These are phyloP conservation scores for Fusarium sp. DNA, from an alignment of 2,329 filamentous ascomycete genomes.

Conservation along the genomic window DNA sequence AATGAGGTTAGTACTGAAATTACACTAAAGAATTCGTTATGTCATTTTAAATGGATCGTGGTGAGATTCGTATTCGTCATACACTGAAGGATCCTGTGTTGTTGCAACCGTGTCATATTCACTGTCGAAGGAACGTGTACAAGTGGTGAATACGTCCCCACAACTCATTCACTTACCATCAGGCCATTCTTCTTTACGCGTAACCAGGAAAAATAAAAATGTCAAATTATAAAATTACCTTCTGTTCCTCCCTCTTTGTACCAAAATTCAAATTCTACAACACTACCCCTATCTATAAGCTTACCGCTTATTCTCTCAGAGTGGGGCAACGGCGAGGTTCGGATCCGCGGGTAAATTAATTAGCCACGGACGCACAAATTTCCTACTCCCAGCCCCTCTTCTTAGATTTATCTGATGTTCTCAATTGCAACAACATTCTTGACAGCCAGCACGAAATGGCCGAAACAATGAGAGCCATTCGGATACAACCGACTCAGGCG, in stretches of 20 bases:
- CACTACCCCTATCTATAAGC: neutral
- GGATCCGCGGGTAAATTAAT: neutral
- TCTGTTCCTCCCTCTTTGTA: neutral
- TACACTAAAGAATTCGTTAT: too few species aligned
- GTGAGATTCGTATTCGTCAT: too few species aligned
- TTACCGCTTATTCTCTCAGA: neutral
- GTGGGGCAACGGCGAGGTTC: neutral
- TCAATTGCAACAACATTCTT: conserved; percentile 1
- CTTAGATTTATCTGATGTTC: neutral
- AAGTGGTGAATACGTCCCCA: too few species aligned
- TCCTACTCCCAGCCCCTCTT: neutral
- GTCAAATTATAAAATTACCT: too few species aligned
- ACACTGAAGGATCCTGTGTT: too few species aligned
- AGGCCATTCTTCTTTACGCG: too few species aligned
- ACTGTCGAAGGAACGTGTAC: too few species aligned
- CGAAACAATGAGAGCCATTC: conserved; percentile 1
- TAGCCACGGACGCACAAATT: neutral
- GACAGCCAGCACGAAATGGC: neutral
- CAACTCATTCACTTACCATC: too few species aligned
- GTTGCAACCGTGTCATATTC: too few species aligned
- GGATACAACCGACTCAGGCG: conserved; percentile 1
- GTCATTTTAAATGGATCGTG: too few species aligned
- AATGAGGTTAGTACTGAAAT: too few species aligned
- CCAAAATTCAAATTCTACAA: neutral
- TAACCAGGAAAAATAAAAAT: too few species aligned